Conservation (phyloP, 179 eudicot species). For the Spergularia azorica region DNA sequence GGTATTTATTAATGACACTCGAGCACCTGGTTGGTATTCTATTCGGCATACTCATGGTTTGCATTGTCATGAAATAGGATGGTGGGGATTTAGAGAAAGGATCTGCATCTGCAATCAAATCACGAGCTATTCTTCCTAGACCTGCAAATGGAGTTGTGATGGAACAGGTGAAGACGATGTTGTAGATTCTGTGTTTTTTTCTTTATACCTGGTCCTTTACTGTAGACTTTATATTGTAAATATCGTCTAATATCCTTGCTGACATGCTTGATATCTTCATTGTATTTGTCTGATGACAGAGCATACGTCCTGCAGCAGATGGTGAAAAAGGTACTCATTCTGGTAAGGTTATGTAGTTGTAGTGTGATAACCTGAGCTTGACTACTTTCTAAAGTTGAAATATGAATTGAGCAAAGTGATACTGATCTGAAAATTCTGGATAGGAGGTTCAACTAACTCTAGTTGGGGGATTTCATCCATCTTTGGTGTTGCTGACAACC, state of each 20-base stretch:
- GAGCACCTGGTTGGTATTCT: not conserved
- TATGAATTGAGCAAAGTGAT: not conserved
- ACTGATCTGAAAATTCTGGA: slow-evolving; percentile 29
- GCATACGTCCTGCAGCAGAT: slow-evolving; percentile 57
- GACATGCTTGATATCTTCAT: slow-evolving; percentile 6
- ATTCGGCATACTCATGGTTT: slow-evolving; percentile 7
- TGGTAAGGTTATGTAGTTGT: slow-evolving; percentile 44
- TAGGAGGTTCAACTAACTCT: slow-evolving; percentile 58
- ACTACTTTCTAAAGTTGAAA: not conserved
- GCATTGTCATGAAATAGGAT: slow-evolving; percentile 46
- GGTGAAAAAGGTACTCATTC: slow-evolving; percentile 58
- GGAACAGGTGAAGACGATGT: slow-evolving; percentile 62
- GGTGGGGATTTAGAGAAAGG: slow-evolving; percentile 65
- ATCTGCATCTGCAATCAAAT: slow-evolving; percentile 64
- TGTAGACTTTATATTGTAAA: not conserved
- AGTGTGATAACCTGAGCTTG: not conserved
- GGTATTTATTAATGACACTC: slow-evolving; percentile 35
- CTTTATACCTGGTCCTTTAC: not conserved
- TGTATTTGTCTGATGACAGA: slow-evolving; percentile 39
- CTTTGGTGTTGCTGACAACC: slow-evolving; percentile 66
- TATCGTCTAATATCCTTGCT: not conserved
- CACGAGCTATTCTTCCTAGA: slow-evolving; percentile 75
- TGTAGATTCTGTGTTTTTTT: not conserved
- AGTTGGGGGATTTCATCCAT: slow-evolving; percentile 87
- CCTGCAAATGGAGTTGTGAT: slow-evolving; percentile 66